Conservation (phyloP, 2,329 filamentous ascomycete genomes). For the Sporothrix luriei region DNA sequence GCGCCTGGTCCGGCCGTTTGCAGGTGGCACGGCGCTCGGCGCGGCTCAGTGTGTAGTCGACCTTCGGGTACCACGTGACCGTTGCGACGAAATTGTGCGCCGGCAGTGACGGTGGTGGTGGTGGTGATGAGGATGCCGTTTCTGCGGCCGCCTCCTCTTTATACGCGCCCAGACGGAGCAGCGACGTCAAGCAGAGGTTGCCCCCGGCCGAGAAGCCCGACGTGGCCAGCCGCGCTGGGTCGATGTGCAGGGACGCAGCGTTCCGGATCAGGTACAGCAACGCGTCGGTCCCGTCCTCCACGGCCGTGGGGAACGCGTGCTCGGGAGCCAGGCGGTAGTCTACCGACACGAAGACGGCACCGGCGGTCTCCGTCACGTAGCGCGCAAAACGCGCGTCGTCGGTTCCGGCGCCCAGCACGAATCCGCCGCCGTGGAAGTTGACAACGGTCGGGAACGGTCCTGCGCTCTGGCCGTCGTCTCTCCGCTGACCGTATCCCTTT, state of each 20-base stretch:
- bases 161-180: conserved; percentile 43
- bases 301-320: conserved; percentile 63
- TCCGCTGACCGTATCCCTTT: conserved; percentile 40
- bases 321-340: conserved; percentile 70
- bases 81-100: conserved; percentile 55
- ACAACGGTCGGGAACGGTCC: conserved; percentile 56
- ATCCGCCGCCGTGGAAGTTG: conserved; percentile 70
- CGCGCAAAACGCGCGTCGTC: conserved; percentile 65
- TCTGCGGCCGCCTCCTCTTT: conserved; percentile 33
- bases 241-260: conserved; percentile 60
- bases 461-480: conserved; percentile 19
- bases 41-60: conserved; percentile 62
- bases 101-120: too few species aligned
- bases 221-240: conserved; percentile 58
- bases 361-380: conserved; percentile 50
- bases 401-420: conserved; percentile 63
- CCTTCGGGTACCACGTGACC: conserved; percentile 59
- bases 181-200: conserved; percentile 55
- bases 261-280: conserved; percentile 62
- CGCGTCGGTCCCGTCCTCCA: conserved; percentile 67
- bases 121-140: background rate
- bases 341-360: conserved; percentile 64
- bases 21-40: conserved; percentile 59
- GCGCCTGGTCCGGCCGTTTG: conserved; percentile 58
- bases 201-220: conserved; percentile 68